Conservation (phyloP, 2,329 filamentous ascomycete species). For the Fusarium albosuccineum region DNA sequence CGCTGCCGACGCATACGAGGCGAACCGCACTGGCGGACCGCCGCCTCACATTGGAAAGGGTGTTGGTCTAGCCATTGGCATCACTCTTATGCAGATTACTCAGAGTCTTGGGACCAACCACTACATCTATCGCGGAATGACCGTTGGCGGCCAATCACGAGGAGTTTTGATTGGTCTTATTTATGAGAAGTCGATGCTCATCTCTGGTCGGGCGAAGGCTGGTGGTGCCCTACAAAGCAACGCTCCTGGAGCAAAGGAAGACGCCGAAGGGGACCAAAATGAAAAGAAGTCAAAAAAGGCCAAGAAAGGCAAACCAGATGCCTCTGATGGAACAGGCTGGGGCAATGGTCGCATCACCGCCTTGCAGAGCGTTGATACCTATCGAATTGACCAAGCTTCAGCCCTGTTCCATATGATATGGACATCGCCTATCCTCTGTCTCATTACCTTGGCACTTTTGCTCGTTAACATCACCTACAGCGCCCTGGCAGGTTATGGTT, state of each 20-base stretch:
- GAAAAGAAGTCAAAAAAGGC: constrained; percentile 56
- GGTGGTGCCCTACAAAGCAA: constrained; percentile 68
- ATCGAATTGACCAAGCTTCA: constrained; percentile 88
- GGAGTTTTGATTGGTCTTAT: constrained; percentile 87
- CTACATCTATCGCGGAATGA: constrained; percentile 93
- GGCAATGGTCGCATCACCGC: constrained; percentile 92
- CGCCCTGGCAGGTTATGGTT: constrained; percentile 86
- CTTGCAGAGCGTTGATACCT: constrained; percentile 95
- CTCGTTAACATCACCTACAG: constrained; percentile 91
- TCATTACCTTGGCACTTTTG: constrained; percentile 84
- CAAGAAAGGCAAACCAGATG: constrained; percentile 57
- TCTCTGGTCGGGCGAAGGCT: constrained; percentile 89
- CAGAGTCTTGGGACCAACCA: constrained; percentile 88
- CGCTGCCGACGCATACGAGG: constrained; percentile 81
- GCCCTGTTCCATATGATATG: constrained; percentile 93
- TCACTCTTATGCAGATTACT: constrained; percentile 86
- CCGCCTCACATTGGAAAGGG: constrained; percentile 80
- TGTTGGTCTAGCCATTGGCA: constrained; percentile 85
- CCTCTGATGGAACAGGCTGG: constrained; percentile 82
- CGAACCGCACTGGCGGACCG: constrained; percentile 62
- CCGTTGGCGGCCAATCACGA: constrained; percentile 86
- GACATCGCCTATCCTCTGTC: constrained; percentile 83
- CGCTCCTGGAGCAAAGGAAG: constrained; percentile 59
- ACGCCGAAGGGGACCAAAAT: constrained; percentile 51
- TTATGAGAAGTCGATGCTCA: constrained; percentile 91